These are phyloP conservation scores for Candida smagusa DNA, from an alignment of 1,139 yeast species.

Conservation along the genomic window DNA sequence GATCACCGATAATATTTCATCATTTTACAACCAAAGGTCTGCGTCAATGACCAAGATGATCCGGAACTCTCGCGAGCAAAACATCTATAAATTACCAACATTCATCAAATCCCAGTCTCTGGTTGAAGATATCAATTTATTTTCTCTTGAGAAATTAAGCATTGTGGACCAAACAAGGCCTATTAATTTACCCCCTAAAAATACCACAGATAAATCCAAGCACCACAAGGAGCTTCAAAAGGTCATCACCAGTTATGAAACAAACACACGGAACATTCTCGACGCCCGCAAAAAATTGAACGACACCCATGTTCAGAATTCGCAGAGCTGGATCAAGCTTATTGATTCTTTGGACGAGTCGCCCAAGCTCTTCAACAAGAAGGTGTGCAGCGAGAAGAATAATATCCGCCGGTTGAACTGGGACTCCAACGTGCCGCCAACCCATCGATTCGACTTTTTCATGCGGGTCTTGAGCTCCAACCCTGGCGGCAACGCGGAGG, in stretches of 20 bases:
- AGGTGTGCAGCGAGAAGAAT: constrained; percentile 28
- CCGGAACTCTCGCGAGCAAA: constrained; percentile 32
- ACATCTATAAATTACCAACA: constrained; percentile 37
- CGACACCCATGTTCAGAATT: constrained; percentile 17
- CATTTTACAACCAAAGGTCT: constrained; percentile 37
- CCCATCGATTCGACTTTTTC: constrained; percentile 28
- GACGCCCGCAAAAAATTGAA: constrained; percentile 21
- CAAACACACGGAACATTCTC: constrained; percentile 18
- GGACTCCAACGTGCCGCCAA: constrained; percentile 36
- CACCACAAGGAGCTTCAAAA: constrained; percentile 40
- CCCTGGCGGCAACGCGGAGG: constrained; percentile 15
- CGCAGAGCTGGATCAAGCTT: constrained; percentile 28
- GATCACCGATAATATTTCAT: constrained; percentile 35
- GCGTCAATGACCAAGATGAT: constrained; percentile 32
- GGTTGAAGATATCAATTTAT: constrained; percentile 38
- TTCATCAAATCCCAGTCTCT: constrained; percentile 41
- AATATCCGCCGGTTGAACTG: constrained; percentile 34
- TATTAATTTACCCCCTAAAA: constrained; percentile 45
- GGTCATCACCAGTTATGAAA: constrained; percentile 31
- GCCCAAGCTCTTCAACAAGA: constrained; percentile 24
- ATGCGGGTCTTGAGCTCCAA: constrained; percentile 21
- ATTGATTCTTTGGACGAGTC: constrained; percentile 16
- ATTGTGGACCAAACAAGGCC: constrained; percentile 45
- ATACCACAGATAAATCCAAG: constrained; percentile 30
- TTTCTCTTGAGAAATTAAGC: constrained; percentile 41